Evolutionary conservation across 1,284 basidiomycete genomes (phyloP), one percentile per base, ranked within the genome.

Genomic region (Cystobasidium slooffiae): DNA sequence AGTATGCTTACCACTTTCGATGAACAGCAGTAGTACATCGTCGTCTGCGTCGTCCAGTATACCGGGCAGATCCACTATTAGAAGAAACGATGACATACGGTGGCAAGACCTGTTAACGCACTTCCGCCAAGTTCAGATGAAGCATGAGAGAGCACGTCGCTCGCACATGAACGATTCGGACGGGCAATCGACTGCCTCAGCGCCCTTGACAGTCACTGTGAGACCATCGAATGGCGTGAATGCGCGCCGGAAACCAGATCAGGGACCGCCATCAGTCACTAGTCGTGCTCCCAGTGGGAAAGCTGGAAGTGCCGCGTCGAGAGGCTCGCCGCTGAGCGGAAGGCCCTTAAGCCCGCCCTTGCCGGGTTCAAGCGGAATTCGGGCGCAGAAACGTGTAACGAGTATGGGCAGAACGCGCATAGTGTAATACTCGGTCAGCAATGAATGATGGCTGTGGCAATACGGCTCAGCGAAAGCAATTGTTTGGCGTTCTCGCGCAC

Each of bases 61-160:
- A 58, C 69, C 10, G 2, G 37, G 37, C 7, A 74, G 67, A 20
- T 70, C 75, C 3, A 72, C 65, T 14, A 59, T 74, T 20, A 73
- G 73, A 22, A 59, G 75, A 16, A 41, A 65, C 56, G 92, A 92
- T 70, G 92, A 95, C 74, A 94, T 97, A 24, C 94, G 93, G 81
- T 97, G 94, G 94, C 88, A 90, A 80, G 94, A 97, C 76, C 86
- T 97, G 0, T 86, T 97, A 4, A 86, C 87, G 18, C 94, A 92
- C 49, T 76, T 77, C 68, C 67, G 77, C 1, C 58, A 68, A 22
- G 77, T 80, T 0, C 80, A 80, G 70, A 76, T 78, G 52, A 74
- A 74, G 62, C 74, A 77, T 61, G 74, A 75, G 52, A 53, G 76
- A 18, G 52, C 67, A 1, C 53, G 74, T 6, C 75, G 70, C 9